A percentile compares a stretch with the other conserved stretches of the same genome.
These are phyloP conservation scores for Russula dissimulans DNA, from an alignment of 768 basidiomycete species.

Conservation along the genomic window DNA sequence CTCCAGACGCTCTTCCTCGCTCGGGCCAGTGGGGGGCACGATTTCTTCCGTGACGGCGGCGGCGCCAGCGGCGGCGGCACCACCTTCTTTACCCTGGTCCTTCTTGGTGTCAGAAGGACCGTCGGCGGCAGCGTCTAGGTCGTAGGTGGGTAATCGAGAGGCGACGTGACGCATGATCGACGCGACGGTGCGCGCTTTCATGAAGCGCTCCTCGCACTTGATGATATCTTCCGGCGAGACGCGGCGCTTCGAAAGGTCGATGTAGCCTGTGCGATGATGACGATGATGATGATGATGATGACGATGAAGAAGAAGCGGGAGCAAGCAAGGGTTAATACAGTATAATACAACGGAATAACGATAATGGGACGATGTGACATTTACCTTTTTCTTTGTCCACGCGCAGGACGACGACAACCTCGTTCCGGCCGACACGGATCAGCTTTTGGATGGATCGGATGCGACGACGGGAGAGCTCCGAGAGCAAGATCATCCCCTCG, in stretches of 20 bases:
- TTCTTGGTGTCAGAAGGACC: constrained; percentile 29
- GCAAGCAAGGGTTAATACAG: no score
- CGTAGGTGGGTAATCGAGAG: constrained; percentile 56
- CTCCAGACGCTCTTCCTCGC: constrained; percentile 76
- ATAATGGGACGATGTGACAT: background rate
- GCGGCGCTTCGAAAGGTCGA: constrained; percentile 96
- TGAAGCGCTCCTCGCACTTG: constrained; percentile 98
- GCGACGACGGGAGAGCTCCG: constrained; percentile 91
- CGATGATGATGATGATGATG: background rate
- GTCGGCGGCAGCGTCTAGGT: constrained; percentile 19
- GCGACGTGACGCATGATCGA: constrained; percentile 90
- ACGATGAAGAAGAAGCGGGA: no score
- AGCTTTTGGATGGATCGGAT: constrained; percentile 97
- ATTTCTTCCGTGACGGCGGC: constrained; percentile 36
- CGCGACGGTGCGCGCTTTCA: constrained; percentile 94
- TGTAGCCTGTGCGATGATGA: constrained; percentile 61
- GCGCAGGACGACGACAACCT: constrained; percentile 94
- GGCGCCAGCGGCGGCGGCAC: constrained; percentile 30
- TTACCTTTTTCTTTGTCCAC: constrained; percentile 98
- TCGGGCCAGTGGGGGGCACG: constrained; percentile 31
- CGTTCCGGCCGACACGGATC: constrained; percentile 94
- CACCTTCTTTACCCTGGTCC: constrained; percentile 39
- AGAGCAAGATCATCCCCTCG: constrained; percentile 99
- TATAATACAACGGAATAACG: no score
- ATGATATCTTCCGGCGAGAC: constrained; percentile 97